Evolutionary conservation across 805 yeast genomes (phyloP), one percentile per base, ranked within the genome.

Genomic region (Phaffomyces antillensis): DNA sequence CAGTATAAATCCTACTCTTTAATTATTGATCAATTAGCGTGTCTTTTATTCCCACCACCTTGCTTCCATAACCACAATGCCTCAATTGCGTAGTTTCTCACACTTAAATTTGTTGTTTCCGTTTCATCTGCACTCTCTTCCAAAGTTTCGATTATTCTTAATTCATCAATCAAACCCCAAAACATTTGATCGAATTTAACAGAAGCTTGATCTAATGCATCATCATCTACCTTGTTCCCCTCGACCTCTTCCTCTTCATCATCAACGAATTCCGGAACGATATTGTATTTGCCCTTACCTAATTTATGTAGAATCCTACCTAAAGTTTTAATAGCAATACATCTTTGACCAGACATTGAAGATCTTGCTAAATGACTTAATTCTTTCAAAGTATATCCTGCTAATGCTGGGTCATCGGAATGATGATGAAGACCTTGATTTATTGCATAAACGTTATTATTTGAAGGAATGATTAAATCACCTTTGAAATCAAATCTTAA

Each of bases 401-500:
- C 96, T 42, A 90, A 70, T 38, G 81, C 80, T 0, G 98, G 96
- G 40, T 83, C 80, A 11, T 83, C 87, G 0, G 96, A 75, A 63
- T 93, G 99, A 61, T 93, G 98, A 57, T 88, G 96, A 24, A 93
- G 72, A 0, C 96, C 99, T 35, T 75, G 59, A 35, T 71, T 67
- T 0, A 82, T 71, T 3, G 84, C 79, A 23, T 63, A 62, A 1
- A 65, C 47, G 15, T 66, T 61, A 28, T 79, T 68, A 41, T 78
- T 71, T 1, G 70, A 62, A 7, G 84, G 83, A 7, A 81, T 70
- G 4, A 93, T 70, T 48, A 93, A 62, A 53, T 86, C 71, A 11
- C 97, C 99, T 41, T 79, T 71, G 63, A 93, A 89, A 58, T 91
- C 97, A 59, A 93, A 93, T 50, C 99, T 68, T 59, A 91, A 68